A percentile compares a stretch with the other conserved stretches of the same genome.
Conservation (phyloP, 2,329 filamentous ascomycete genomes). For the Penicillium olsonii region DNA sequence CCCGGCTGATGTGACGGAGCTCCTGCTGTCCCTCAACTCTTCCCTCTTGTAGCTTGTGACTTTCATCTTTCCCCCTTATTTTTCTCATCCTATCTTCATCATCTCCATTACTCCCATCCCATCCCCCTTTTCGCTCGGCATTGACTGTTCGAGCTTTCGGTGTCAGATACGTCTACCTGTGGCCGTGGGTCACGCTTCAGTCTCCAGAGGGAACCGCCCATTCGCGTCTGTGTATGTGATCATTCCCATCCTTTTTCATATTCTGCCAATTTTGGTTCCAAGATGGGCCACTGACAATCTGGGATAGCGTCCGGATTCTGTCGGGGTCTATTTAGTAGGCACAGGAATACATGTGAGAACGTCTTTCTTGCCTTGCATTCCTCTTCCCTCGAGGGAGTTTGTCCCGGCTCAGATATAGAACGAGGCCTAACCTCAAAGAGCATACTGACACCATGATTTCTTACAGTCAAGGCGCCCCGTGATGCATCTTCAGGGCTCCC, state of each 20-base stretch:
- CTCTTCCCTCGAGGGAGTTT: neutral
- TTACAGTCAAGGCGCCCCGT: conserved; percentile 2
- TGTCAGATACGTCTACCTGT: conserved; percentile 1
- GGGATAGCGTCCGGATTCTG: neutral
- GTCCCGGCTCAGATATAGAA: neutral
- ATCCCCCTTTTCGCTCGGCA: conserved; percentile 11
- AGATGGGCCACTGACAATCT: neutral
- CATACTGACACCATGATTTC: neutral
- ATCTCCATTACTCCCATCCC: conserved; percentile 32
- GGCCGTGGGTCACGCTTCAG: neutral
- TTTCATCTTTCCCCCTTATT: conserved; percentile 12
- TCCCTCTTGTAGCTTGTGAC: conserved; percentile 11
- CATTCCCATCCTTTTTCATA: neutral
- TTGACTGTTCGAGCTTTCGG: conserved; percentile 8
- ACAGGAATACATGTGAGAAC: conserved; percentile 1
- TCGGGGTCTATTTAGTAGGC: conserved; percentile 6
- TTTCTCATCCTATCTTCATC: conserved; percentile 23
- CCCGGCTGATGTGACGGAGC: neutral
- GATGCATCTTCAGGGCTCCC: conserved; percentile 30
- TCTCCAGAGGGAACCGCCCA: neutral
- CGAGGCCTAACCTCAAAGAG: neutral
- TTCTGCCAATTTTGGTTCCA: neutral
- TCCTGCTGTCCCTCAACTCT: conserved; percentile 1
- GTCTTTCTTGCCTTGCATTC: conserved; percentile 3
- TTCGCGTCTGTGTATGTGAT: neutral